phyloP scores from a whole-genome alignment of 768 basidiomycete genomes.

The Boletus patriciae region DNA sequence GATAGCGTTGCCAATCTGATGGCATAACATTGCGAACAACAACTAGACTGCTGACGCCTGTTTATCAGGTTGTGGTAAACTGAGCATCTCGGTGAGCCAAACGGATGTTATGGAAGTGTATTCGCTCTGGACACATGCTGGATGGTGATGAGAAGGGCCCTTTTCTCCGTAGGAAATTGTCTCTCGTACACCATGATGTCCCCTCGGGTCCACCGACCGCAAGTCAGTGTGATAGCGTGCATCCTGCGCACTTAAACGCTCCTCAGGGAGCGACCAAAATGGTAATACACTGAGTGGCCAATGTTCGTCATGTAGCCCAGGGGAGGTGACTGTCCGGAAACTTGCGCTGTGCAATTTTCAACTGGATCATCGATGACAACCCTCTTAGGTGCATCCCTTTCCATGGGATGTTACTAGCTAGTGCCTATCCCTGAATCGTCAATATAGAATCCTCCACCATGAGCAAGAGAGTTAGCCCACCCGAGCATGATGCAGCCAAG shows the following conservation, averaged over 20 bases:
- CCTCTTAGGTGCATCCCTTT: neutral
- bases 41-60: neutral
- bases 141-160: slow-evolving; percentile 11
- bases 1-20: slow-evolving; percentile 33
- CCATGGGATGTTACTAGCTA: slow-evolving; percentile 1
- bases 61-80: too few relatives aligned
- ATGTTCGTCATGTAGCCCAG: neutral
- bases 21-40: neutral
- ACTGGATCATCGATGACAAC: neutral
- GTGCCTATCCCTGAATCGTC: neutral
- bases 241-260: neutral
- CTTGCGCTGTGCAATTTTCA: neutral
- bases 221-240: neutral
- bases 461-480: neutral
- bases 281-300: neutral
- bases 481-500: slow-evolving; percentile 27
- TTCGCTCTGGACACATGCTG: neutral
- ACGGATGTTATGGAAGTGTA: too few relatives aligned
- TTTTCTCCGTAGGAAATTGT: neutral
- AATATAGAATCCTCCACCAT: neutral
- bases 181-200: neutral
- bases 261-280: neutral
- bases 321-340: neutral
- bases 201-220: neutral
- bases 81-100: too few relatives aligned